phyloP scores from a whole-genome alignment of 345 rosid species.

The Euphorbia peplus region DNA sequence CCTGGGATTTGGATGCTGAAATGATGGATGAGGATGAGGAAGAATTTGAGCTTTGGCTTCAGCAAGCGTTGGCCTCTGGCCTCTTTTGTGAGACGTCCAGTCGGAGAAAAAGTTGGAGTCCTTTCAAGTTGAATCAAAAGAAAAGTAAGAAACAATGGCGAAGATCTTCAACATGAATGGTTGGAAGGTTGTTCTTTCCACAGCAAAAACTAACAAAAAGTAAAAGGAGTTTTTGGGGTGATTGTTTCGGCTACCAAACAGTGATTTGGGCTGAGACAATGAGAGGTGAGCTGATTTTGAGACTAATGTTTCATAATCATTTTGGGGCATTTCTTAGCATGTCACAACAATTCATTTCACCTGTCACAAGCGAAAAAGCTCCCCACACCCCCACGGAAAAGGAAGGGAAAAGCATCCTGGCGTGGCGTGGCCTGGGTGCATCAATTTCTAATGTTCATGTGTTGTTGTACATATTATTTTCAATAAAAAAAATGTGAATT shows the following conservation, averaged over 20 bases:
- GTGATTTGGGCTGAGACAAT: background rate
- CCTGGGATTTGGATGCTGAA: conserved; percentile 89
- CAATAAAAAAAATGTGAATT: background rate
- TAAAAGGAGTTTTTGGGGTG: background rate
- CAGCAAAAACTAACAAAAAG: background rate
- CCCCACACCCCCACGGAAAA: background rate
- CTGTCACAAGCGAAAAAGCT: background rate
- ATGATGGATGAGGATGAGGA: conserved; percentile 91
- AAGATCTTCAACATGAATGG: conserved; percentile 48
- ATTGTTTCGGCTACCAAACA: background rate
- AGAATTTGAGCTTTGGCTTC: conserved; percentile 87
- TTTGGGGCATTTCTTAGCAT: background rate
- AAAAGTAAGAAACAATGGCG: conserved; percentile 90
- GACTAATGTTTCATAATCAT: background rate
- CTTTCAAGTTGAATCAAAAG: conserved; percentile 76
- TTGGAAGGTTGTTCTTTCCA: background rate
- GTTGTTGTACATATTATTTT: background rate
- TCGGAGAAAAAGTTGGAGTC: conserved; percentile 96
- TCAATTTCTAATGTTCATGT: background rate
- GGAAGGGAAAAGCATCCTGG: background rate
- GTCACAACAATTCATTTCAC: background rate
- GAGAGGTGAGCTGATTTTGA: background rate
- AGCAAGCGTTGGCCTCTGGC: conserved; percentile 87
- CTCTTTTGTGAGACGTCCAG: conserved; percentile 83
- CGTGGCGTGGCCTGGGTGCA: no score